phyloP scores from a whole-genome alignment of 2,329 filamentous ascomycete genomes.

The Diplodia scrobiculata region DNA sequence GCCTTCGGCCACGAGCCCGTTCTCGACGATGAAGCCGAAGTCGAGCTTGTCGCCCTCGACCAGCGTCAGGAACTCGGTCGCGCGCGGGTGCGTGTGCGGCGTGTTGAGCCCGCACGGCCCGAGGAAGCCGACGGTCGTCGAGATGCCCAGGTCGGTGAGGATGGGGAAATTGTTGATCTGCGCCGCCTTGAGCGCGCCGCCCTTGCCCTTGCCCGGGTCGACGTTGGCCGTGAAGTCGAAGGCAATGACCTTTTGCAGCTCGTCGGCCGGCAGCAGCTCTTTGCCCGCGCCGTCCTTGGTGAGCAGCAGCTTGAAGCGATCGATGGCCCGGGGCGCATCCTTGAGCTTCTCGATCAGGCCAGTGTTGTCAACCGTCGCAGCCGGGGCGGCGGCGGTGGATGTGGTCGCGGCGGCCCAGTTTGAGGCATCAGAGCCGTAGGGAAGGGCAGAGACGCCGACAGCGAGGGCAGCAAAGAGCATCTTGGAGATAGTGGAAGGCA shows the following conservation, averaged over 20 bases:
- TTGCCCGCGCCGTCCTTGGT: conserved; percentile 34
- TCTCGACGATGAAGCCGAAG: conserved; percentile 53
- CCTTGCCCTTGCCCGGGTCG: conserved; percentile 14
- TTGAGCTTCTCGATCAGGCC: conserved; percentile 39
- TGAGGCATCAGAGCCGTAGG: conserved; percentile 26
- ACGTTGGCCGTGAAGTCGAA: conserved; percentile 58
- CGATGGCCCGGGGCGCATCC: conserved; percentile 42
- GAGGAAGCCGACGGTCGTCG: conserved; percentile 46
- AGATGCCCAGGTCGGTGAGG: conserved; percentile 45
- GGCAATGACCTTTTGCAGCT: conserved; percentile 55
- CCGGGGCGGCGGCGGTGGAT: conserved; percentile 28
- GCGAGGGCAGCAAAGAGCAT: conserved; percentile 41
- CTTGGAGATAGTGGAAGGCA: conserved; percentile 41
- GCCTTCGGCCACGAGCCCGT: conserved; percentile 43
- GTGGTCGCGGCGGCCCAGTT: conserved; percentile 16
- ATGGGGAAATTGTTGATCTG: conserved; percentile 47
- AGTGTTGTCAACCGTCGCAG: conserved; percentile 34
- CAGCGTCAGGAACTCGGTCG: conserved; percentile 53
- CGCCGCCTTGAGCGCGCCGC: conserved; percentile 31
- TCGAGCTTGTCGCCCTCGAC: conserved; percentile 46
- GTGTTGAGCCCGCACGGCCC: conserved; percentile 53
- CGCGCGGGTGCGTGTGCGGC: conserved; percentile 53
- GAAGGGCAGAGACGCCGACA: conserved; percentile 39
- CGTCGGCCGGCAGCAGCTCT: conserved; percentile 39
- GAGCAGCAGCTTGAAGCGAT: conserved; percentile 45